Evolutionary conservation across 805 yeast species (phyloP).

Genomic region (Hanseniaspora nectarophila): DNA sequence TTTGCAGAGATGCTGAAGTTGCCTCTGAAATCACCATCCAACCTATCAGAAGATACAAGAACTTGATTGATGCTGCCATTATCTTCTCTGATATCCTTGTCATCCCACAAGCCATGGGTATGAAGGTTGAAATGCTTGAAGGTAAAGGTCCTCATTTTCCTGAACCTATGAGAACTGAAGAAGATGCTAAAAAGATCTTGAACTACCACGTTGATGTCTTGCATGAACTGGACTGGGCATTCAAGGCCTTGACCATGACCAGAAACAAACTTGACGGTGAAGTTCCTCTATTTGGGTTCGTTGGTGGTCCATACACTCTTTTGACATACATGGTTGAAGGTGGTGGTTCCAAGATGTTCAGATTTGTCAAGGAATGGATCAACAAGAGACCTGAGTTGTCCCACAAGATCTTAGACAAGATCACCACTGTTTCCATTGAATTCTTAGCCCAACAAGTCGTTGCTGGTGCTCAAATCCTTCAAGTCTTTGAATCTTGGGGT

Average conservation of each 20-base stretch:
- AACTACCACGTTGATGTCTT: conserved; percentile 56
- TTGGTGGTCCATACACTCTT: conserved; percentile 97
- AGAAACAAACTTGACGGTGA: conserved; percentile 74
- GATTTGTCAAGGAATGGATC: conserved; percentile 87
- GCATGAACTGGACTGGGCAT: conserved; percentile 84
- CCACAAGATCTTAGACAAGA: conserved; percentile 57
- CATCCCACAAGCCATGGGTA: conserved; percentile 96
- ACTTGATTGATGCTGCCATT: conserved; percentile 90
- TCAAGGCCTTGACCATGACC: conserved; percentile 85
- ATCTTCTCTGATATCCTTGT: conserved; percentile 92
- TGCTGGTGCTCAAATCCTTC: conserved; percentile 97
- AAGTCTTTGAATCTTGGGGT: conserved; percentile 96
- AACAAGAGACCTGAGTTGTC: conserved; percentile 65
- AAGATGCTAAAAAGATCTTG: conserved; percentile 47
- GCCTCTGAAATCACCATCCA: conserved; percentile 92
- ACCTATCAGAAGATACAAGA: conserved; percentile 81
- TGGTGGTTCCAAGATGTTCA: conserved; percentile 82
- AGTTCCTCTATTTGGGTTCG: conserved; percentile 88
- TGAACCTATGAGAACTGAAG: conserved; percentile 66
- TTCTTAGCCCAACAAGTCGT: conserved; percentile 86
- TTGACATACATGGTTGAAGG: conserved; percentile 97
- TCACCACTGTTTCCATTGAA: conserved; percentile 81
- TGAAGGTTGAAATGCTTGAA: conserved; percentile 85
- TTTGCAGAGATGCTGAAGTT: conserved; percentile 88
- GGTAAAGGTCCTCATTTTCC: conserved; percentile 91